A percentile compares a stretch with the other conserved stretches of the same genome.
Evolutionary conservation across 2,329 filamentous ascomycete species (phyloP).

Genomic region (Pestalotiopsis fici): DNA sequence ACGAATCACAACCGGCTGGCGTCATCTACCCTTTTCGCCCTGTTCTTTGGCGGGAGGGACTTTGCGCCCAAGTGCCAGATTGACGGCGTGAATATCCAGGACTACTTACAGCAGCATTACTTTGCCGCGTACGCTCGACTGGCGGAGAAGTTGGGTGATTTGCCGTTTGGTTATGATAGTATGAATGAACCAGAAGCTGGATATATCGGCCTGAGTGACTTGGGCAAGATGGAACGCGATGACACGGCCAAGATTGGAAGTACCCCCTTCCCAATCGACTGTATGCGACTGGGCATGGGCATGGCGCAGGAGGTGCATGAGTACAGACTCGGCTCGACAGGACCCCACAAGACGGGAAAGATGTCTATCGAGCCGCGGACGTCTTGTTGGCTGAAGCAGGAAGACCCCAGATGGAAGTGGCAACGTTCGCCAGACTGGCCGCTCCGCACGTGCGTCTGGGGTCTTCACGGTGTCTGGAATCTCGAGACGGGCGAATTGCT

Average conservation of each 20-base stretch:
- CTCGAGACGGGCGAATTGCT: constrained; percentile 16
- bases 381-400: constrained; percentile 19
- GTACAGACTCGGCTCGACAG: constrained; percentile 21
- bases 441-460: constrained; percentile 22
- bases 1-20: constrained; percentile 25
- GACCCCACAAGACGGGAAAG: constrained; percentile 19
- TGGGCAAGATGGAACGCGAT: constrained; percentile 16
- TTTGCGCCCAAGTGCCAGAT: constrained; percentile 21
- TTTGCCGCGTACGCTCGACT: constrained; percentile 19
- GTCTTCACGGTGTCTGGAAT: constrained; percentile 23
- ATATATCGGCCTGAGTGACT: constrained; percentile 18
- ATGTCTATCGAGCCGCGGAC: constrained; percentile 14
- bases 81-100: constrained; percentile 23
- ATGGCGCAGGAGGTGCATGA: constrained; percentile 16
- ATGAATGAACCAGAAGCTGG: constrained; percentile 26
- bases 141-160: constrained; percentile 15
- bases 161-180: constrained; percentile 22
- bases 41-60: constrained; percentile 22
- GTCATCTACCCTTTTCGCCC: constrained; percentile 18
- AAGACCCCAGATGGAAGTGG: constrained; percentile 22
- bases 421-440: constrained; percentile 15
- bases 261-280: constrained; percentile 20
- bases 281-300: constrained; percentile 21
- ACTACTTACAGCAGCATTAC: constrained; percentile 24
- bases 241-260: constrained; percentile 22